Evolutionary conservation across 2,329 filamentous ascomycete species (phyloP), one percentile per base, ranked within the genome.

Genomic region (Penicillium brevicompactum): DNA sequence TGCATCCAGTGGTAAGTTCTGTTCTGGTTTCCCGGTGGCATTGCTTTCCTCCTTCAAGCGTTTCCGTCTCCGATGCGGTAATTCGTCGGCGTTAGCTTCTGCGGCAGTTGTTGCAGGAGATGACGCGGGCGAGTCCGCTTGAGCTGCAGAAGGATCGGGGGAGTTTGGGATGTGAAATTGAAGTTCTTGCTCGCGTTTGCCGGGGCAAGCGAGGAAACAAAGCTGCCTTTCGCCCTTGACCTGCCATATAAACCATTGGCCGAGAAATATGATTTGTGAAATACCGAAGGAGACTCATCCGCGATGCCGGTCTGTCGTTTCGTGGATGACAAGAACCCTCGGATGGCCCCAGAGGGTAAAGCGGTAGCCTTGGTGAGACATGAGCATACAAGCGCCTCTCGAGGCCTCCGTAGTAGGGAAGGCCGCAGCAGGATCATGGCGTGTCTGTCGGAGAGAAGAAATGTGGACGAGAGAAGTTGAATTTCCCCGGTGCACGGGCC

Each of bases 1-100:
- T 13, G 85, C 85, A 72, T 88, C 85, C 16, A 76, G 82, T 7
- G 84, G 81, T 5, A 84, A 72, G 16, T 64, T 68, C 21, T 67
- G 62, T 47, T 76, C 70, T 52, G 67, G 34, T 51, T 59, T 49
- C 44, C 56, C 49, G 41, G 60, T 61, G 40, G 59, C 56, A 14
- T 59, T 55, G 6, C 54, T 56, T 34, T 68, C 64, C 30, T 70
- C 67, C 63, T 76, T 78, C 59, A 77, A 63, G 32, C 76, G 70
- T 63, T 77, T 77, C 51, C 76, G 74, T 50, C 75, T 67, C 49
- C 76, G 68, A 61, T 78, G 75, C 38, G 76, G 76, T 34, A 76
- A 64, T 63, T 77, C 74, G 46, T 67, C 60, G 43, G 57, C 47
- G 13, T 41, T 53, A 30, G 63, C 44, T 50, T 66, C 58, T 22